Conservation (phyloP, 192 early-diverging fungal genomes). For the Coemansia sp. region DNA sequence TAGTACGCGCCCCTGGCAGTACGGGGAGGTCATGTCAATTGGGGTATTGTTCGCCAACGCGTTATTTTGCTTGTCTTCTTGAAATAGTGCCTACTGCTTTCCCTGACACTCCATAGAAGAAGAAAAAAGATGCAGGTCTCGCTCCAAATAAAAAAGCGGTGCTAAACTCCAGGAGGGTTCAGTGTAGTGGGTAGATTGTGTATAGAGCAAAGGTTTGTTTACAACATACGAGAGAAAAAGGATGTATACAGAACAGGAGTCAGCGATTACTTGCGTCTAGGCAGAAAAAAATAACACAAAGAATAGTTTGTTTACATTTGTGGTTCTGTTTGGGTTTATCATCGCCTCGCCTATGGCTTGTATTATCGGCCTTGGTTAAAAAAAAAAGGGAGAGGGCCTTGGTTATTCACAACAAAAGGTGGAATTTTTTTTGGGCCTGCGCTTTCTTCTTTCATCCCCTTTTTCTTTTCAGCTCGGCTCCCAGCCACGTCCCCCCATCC, state of each 20-base stretch:
- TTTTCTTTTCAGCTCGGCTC: constrained; percentile 19
- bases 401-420: neutral
- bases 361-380: neutral
- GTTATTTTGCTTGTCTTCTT: neutral
- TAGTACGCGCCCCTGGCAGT: neutral
- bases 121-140: neutral
- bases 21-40: neutral
- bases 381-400: constrained; percentile 8
- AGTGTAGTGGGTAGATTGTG: neutral
- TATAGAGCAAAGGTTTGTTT: neutral
- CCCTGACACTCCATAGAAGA: neutral
- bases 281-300: neutral
- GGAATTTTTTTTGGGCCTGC: neutral
- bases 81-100: constrained; percentile 6
- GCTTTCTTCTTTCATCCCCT: neutral
- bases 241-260: neutral
- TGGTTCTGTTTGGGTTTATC: neutral
- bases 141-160: neutral
- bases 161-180: constrained; percentile 2
- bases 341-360: neutral
- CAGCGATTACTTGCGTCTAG: neutral
- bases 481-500: neutral
- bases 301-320: neutral
- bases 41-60: neutral
- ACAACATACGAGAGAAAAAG: neutral